Conservation (phyloP, 805 yeast species). For the Brettanomyces sp. region DNA sequence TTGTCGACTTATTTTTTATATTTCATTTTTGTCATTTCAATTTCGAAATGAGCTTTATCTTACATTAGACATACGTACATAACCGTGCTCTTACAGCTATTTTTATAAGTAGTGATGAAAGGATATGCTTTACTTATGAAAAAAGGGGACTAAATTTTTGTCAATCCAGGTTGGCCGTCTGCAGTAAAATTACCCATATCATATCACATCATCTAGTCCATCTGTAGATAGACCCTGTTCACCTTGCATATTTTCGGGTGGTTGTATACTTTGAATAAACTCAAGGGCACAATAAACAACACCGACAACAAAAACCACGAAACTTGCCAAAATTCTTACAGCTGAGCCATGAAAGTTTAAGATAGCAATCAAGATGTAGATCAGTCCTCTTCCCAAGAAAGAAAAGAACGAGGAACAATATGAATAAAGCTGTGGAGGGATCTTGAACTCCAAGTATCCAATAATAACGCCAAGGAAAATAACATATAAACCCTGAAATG, state of each 20-base stretch:
- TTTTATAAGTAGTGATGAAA: too few species aligned
- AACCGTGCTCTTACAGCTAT: too few species aligned
- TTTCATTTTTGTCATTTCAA: neutral
- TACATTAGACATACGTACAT: too few species aligned
- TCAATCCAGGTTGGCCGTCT: too few species aligned
- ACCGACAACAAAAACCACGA: constrained; percentile 54
- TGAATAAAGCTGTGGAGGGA: constrained; percentile 52
- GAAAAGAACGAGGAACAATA: constrained; percentile 63
- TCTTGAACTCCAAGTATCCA: constrained; percentile 36
- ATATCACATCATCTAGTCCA: constrained; percentile 26
- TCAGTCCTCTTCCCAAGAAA: constrained; percentile 63
- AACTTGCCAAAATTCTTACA: constrained; percentile 48
- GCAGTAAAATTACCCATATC: too few species aligned
- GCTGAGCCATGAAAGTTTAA: constrained; percentile 39
- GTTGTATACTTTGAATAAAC: constrained; percentile 63
- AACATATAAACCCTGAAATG: constrained; percentile 51
- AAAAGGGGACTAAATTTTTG: too few species aligned
- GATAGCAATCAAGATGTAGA: constrained; percentile 42
- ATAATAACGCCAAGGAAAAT: constrained; percentile 45
- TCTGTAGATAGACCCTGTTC: constrained; percentile 30
- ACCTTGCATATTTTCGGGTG: constrained; percentile 73
- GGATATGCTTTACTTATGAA: too few species aligned
- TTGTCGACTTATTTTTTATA: constrained; percentile 26
- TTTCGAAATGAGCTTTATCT: neutral
- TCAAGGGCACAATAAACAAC: constrained; percentile 52